phyloP scores from a whole-genome alignment of 805 yeast species.

The Metschnikowia anglica region DNA sequence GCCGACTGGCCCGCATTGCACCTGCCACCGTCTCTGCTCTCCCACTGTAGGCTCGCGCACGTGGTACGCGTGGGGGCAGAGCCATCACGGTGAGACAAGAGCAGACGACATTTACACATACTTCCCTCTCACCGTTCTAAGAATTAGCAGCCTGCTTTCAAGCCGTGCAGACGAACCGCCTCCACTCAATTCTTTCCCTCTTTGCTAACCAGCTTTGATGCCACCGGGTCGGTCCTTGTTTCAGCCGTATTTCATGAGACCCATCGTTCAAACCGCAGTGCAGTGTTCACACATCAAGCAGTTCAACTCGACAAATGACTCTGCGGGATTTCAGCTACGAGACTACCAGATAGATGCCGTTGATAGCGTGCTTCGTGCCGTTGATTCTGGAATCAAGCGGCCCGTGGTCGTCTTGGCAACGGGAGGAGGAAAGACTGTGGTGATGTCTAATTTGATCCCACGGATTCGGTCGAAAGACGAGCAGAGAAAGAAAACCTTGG shows the following conservation, averaged over 20 bases:
- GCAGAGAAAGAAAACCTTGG: slow-evolving; percentile 40
- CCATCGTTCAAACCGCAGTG: background rate
- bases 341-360: slow-evolving; percentile 75
- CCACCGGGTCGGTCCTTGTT: background rate
- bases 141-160: too few relatives aligned
- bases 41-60: too few relatives aligned
- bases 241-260: background rate
- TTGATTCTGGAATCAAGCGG: slow-evolving; percentile 47
- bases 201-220: too few relatives aligned
- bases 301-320: background rate
- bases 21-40: too few relatives aligned
- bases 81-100: too few relatives aligned
- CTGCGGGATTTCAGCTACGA: slow-evolving; percentile 22
- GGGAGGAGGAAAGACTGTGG: slow-evolving; percentile 92
- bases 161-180: too few relatives aligned
- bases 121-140: too few relatives aligned
- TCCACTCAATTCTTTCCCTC: too few relatives aligned
- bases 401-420: slow-evolving; percentile 87
- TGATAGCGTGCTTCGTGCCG: slow-evolving; percentile 48
- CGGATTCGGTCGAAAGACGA: slow-evolving; percentile 30
- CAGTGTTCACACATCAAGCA: background rate
- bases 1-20: too few relatives aligned
- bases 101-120: too few relatives aligned
- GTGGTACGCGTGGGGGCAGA: too few relatives aligned
- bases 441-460: slow-evolving; percentile 60